Evolutionary conservation across 768 basidiomycete genomes (phyloP).

Genomic region (Exidia glandulosa): DNA sequence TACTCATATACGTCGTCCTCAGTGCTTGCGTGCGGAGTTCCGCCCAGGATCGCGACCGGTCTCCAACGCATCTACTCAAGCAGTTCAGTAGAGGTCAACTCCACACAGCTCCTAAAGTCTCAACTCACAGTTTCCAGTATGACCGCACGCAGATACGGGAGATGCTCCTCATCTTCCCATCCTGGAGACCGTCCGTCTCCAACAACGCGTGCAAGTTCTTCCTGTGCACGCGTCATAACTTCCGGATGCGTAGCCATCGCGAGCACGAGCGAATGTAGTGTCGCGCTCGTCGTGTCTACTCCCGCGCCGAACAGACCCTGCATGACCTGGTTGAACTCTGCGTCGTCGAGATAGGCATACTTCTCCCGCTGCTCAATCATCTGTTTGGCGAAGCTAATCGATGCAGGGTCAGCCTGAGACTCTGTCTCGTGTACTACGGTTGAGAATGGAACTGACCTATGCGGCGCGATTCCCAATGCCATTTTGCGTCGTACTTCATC

Average conservation of each 20-base stretch:
- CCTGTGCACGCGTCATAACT: slow-evolving; percentile 9
- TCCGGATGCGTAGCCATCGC: slow-evolving; percentile 12
- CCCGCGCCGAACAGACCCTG: slow-evolving; percentile 8
- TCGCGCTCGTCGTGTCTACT: slow-evolving; percentile 9
- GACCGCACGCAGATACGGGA: slow-evolving; percentile 6
- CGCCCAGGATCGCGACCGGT: slow-evolving; percentile 10
- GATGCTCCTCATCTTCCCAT: slow-evolving; percentile 7
- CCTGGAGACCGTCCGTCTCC: too few relatives aligned
- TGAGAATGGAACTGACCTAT: background rate
- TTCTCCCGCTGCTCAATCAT: slow-evolving; percentile 5
- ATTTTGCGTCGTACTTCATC: slow-evolving; percentile 8
- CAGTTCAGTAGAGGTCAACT: background rate
- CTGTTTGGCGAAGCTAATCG: slow-evolving; percentile 5
- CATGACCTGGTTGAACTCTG: slow-evolving; percentile 7
- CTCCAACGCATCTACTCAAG: slow-evolving; percentile 7
- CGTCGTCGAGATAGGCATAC: slow-evolving; percentile 5
- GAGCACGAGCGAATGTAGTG: slow-evolving; percentile 7
- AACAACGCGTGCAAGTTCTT: background rate
- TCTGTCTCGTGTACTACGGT: background rate
- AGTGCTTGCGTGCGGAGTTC: slow-evolving; percentile 11
- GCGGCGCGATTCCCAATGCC: slow-evolving; percentile 6
- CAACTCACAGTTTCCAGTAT: slow-evolving; percentile 5
- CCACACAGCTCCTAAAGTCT: background rate
- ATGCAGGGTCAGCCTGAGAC: background rate
- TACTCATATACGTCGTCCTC: slow-evolving; percentile 8